Base-by-base conservation (phyloP, 1,284 basidiomycete genomes). In the Hymenochaete sp. region DNA sequence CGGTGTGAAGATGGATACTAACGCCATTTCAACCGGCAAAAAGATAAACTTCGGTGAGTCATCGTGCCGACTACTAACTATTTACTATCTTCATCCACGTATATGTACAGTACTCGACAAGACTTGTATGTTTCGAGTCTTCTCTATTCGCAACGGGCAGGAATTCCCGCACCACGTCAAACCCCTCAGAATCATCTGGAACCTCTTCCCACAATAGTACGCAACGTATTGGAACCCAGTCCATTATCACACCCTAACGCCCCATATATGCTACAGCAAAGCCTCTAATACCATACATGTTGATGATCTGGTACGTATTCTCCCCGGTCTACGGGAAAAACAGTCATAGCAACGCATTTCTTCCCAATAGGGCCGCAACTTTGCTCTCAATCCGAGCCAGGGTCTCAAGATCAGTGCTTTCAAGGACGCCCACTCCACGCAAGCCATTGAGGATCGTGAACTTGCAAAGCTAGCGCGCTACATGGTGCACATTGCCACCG, bases 91-190 rank as follows among this genome's bases (percentile, higher is more conserved):
- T 31, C 44, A 41, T n/a, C 28, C 37, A 33, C 27, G 55, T 53
- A 57, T 63, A 38, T 49, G 49, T 42, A 54, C 60, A 79, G 86
- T 91, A 0, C 70, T 92, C 11, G 90, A 93, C 67, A 83, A 88
- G 56, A 84, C 79, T 0, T 77, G 75, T 43, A 95, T 95, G 91
- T 93, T 93, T 60, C 84, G 79, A 3, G 86, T 93, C 3, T 91
- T 91, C 57, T 79, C 79, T 0, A 71, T 72, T 53, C 71, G 79
- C 38, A 76, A 85, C 46, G 81, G 79, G 10, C 80, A 88, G 58
- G 72, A 79, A 16, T 83, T 81, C 68, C 77, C 76, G 47, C 90
- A 93, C 58, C 81, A 77, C 14, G 87, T 91, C 33, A 90, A 92
- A 59, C 75, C 88, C 1, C 68, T 92, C 1, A 79, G 86, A 52